phyloP scores from a whole-genome alignment of 1,284 basidiomycete species.

The Austroboletus novae-zelandiae region DNA sequence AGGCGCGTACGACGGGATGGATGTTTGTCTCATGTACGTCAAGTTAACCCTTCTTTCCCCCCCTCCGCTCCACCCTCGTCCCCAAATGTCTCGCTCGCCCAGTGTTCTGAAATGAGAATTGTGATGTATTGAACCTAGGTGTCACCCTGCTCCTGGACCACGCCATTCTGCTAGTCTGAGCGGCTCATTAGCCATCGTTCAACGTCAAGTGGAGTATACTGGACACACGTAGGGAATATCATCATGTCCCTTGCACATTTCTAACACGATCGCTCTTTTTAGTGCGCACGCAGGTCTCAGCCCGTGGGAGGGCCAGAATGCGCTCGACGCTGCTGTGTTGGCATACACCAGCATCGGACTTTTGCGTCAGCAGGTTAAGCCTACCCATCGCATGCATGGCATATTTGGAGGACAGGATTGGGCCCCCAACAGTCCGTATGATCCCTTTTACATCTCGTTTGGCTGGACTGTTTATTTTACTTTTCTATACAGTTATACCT shows the following conservation, averaged over 20 bases:
- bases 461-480: background rate
- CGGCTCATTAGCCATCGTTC: conserved; percentile 51
- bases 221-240: conserved; percentile 51
- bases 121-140: conserved; percentile 37
- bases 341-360: conserved; percentile 70
- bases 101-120: background rate
- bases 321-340: conserved; percentile 73
- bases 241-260: background rate
- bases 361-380: conserved; percentile 69
- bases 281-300: conserved; percentile 69
- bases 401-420: conserved; percentile 63
- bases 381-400: conserved; percentile 63
- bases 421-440: conserved; percentile 51
- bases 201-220: conserved; percentile 49
- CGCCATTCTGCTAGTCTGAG: conserved; percentile 48
- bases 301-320: conserved; percentile 75
- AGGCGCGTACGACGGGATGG: conserved; percentile 67
- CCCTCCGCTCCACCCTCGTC: too few species aligned
- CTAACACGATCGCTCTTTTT: background rate
- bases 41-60: too few species aligned
- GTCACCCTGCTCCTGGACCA: conserved; percentile 60
- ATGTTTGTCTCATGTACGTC: conserved; percentile 61
- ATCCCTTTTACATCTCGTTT: background rate
- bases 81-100: too few species aligned
- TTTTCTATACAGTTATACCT: conserved; percentile 60